These are phyloP conservation scores for Phanerodontia chrysosporium DNA, from an alignment of 768 basidiomycete species.

Conservation along the genomic window DNA sequence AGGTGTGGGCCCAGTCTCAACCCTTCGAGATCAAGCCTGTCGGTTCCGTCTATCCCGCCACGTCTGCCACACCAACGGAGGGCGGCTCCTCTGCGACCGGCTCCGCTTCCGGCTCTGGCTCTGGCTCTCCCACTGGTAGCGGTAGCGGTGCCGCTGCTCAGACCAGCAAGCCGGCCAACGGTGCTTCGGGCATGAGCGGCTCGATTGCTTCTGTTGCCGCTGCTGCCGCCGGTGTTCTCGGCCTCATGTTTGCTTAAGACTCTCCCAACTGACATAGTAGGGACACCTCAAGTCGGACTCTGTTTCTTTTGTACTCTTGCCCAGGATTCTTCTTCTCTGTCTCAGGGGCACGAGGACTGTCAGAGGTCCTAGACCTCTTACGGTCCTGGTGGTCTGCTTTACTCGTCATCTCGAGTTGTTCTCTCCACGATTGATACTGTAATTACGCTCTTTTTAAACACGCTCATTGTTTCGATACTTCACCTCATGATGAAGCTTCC, in stretches of 20 bases:
- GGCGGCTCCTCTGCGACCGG: slow-evolving; percentile 19
- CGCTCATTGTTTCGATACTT: not conserved
- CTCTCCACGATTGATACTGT: not conserved
- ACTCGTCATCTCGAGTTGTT: not conserved
- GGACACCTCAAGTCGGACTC: not conserved
- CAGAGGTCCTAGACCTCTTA: not conserved
- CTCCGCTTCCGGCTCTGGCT: slow-evolving; percentile 19
- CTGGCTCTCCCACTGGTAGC: slow-evolving; percentile 23
- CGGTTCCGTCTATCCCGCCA: slow-evolving; percentile 48
- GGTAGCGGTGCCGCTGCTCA: slow-evolving; percentile 19
- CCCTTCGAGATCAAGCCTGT: slow-evolving; percentile 58
- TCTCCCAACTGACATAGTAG: not conserved
- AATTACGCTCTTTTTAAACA: slow-evolving; percentile 2
- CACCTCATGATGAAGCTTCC: too few species aligned
- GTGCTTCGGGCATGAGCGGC: slow-evolving; percentile 13
- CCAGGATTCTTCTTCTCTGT: not conserved
- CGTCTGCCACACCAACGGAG: slow-evolving; percentile 30
- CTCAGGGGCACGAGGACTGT: not conserved
- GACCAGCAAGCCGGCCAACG: slow-evolving; percentile 11
- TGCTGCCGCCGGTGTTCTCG: slow-evolving; percentile 19
- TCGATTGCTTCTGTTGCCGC: slow-evolving; percentile 17
- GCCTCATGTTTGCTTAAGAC: slow-evolving; percentile 18
- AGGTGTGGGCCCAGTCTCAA: slow-evolving; percentile 55
- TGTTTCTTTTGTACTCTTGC: not conserved
- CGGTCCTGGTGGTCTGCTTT: not conserved